Base-by-base conservation (phyloP, 495 filamentous ascomycete species). In the Thozetella sp. region DNA sequence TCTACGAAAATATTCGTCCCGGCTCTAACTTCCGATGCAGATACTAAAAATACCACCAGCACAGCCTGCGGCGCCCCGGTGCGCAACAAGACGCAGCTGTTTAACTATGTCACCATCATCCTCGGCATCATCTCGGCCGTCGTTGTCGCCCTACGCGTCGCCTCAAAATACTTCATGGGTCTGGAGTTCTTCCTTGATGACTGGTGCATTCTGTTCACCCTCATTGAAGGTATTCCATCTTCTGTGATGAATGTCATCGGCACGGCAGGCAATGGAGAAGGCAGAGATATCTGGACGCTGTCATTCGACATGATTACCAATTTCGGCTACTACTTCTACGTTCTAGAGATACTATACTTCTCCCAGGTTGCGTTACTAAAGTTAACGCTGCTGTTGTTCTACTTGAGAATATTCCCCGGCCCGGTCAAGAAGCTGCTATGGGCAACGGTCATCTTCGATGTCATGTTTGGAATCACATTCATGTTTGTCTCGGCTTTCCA, bases 361-460 rank as follows among this genome's bases (percentile, higher is more conserved):
- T 22, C 63, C 12, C 48, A 69, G 17, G 62, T 73, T 12, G 60
- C 62, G 40, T n/a, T 72, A 20, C 65, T 71, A 19, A 80, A 79
- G 54, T 64, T 78, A n/a, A 70, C 72, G 10, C 66, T 67, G 27
- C 24, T 80, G 25, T 75, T 79, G 22, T 78, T 80, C 55, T 67
- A 65, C 74, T 25, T 61, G 9, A 63, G 67, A 27, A 65, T 69
- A 51, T 69, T 69, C 51, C 59, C 59, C 19, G 55, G 50, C 3
- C 1, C 13, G 1, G 59, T 59, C 1, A 56, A 56, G 13, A 48
- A 53, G 15, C 53, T 66, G 15, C 63, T 69, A 20, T 60, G 61
- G 34, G 53, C 60, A 15, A 64, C 60, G 22, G 40, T 67, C 1
- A 24, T 34, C 11, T 55, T 69, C 23, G 34, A 59, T 43, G 24